A percentile compares a stretch with the other conserved stretches of the same genome.
phyloP scores from a whole-genome alignment of 2,329 filamentous ascomycete genomes.

The Cladophialophora immunda region DNA sequence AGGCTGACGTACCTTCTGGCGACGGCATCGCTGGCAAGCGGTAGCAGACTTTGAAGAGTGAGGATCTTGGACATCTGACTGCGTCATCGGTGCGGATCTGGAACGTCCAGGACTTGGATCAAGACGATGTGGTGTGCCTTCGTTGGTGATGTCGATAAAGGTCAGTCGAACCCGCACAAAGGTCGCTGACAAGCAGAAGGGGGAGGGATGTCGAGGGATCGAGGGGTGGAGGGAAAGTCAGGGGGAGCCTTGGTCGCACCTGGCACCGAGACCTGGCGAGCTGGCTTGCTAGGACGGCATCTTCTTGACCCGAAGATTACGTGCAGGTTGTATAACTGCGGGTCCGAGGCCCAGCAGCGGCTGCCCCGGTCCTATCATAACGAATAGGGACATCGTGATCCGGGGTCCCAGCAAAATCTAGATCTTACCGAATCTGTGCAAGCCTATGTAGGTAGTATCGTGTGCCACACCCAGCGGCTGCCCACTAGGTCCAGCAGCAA shows the following conservation, averaged over 20 bases:
- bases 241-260: too few relatives aligned
- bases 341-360: conserved; percentile 1
- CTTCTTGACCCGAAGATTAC: conserved; percentile 5
- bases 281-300: not conserved
- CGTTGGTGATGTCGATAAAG: conserved; percentile 1
- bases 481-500: not conserved
- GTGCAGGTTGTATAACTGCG: conserved; percentile 5
- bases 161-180: not conserved
- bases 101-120: not conserved
- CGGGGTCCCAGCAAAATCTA: conserved; percentile 1
- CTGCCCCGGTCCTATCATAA: conserved; percentile 3
- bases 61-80: conserved; percentile 1
- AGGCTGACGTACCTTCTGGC: conserved; percentile 7
- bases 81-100: conserved; percentile 4
- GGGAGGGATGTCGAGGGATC: not conserved
- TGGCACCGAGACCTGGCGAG: not conserved
- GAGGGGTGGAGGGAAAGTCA: not conserved
- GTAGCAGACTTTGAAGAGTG: not conserved
- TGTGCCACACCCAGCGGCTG: not conserved
- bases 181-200: not conserved
- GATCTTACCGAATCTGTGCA: not conserved
- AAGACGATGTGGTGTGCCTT: conserved; percentile 3
- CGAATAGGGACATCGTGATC: not conserved
- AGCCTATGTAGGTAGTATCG: not conserved
- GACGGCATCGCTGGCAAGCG: conserved; percentile 6